These are phyloP conservation scores for Peziza echinospora DNA, from an alignment of 495 filamentous ascomycete genomes.

Conservation along the genomic window DNA sequence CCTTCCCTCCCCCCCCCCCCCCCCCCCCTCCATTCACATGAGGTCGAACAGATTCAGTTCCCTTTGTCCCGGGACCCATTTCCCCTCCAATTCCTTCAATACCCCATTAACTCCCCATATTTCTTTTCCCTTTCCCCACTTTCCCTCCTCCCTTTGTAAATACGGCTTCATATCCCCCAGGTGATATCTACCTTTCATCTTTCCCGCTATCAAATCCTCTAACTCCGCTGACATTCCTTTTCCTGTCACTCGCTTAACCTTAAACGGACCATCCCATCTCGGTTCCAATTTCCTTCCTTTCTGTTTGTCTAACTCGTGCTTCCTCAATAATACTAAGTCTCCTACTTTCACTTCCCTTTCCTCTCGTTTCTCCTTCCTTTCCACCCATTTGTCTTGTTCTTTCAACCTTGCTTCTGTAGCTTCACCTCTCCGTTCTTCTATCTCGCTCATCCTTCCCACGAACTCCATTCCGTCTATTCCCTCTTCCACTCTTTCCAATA, in stretches of 20 bases:
- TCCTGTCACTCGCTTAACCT: background rate
- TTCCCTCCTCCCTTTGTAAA: background rate
- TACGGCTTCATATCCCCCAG: background rate
- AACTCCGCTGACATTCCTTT: background rate
- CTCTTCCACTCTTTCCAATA: too few relatives aligned
- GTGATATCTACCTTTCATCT: background rate
- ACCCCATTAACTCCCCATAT: too few relatives aligned
- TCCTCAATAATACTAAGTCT: background rate
- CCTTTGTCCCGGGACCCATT: too few relatives aligned
- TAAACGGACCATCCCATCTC: background rate
- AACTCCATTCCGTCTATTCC: too few relatives aligned
- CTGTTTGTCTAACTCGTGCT: slow-evolving; percentile 1
- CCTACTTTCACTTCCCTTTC: too few relatives aligned
- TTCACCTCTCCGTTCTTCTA: too few relatives aligned
- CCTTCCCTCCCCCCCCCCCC: too few relatives aligned
- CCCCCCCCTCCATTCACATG: too few relatives aligned
- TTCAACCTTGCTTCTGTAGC: too few relatives aligned
- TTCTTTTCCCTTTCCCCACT: slow-evolving; percentile 1
- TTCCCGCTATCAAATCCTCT: background rate
- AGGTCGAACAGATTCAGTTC: too few relatives aligned
- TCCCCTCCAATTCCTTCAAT: too few relatives aligned
- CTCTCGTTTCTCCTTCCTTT: background rate
- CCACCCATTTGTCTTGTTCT: background rate
- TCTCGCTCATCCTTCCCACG: too few relatives aligned
- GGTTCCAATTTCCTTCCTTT: slow-evolving; percentile 2